Conservation (phyloP, 176 grass and related monocot species). For the Oryza coarctata region DNA sequence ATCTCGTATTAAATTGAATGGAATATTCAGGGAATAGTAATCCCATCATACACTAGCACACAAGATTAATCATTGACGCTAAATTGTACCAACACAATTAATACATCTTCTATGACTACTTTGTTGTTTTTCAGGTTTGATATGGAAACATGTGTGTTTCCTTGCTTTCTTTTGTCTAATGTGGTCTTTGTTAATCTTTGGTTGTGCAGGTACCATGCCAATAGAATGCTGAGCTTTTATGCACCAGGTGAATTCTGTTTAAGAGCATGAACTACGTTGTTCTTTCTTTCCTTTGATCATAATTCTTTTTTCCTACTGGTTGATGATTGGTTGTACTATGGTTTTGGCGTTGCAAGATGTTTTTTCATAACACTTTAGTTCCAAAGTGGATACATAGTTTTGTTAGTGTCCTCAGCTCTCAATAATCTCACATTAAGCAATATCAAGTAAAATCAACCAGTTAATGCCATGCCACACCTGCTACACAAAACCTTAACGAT, state of each 20-base stretch:
- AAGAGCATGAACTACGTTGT: background rate
- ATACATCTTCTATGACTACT: background rate
- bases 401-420: background rate
- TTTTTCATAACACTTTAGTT: background rate
- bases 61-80: background rate
- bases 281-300: background rate
- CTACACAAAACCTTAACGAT: background rate
- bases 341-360: background rate
- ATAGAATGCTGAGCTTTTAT: slow-evolving; percentile 98
- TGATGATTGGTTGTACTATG: background rate
- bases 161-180: background rate
- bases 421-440: slow-evolving; percentile 6
- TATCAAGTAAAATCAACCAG: background rate
- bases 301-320: background rate
- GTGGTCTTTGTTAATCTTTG: slow-evolving; percentile 32
- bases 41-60: no score
- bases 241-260: slow-evolving; percentile 74
- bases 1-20: no score
- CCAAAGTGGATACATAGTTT: background rate
- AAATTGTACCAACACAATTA: background rate
- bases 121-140: background rate
- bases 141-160: background rate
- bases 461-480: background rate
- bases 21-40: no score
- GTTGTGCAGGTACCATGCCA: slow-evolving; percentile 88